Evolutionary conservation across 371 early-diverging fungal genomes (phyloP), one percentile per base, ranked within the genome.

Genomic region (Lichtheimia hyalospora): DNA sequence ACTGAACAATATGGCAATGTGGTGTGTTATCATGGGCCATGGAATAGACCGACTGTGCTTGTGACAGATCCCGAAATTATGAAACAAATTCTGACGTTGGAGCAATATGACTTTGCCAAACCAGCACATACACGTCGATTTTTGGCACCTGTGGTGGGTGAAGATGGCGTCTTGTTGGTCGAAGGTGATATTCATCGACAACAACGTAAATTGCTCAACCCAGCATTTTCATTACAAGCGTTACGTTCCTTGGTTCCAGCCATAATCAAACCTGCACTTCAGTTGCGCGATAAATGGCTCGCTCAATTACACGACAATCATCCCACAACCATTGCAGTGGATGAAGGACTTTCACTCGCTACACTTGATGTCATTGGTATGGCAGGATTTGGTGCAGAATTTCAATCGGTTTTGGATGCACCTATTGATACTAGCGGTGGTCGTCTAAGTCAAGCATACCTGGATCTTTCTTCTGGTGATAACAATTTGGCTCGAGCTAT

Each of bases 171-270:
- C 0, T 49, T 52, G n/a, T 27, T 48, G 12, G 23, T 48, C 10
- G 13, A 52, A 18, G 15, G 88, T 0, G 75, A 70, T 41, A 70
- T 52, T 0, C 90, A 89, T 66, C 74, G 76, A 53, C 79, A 74
- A 20, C 90, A 89, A 62, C 83, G 90, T 46, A 86, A 84, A 50
- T 72, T 88, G 75, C 61, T 88, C 41, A 88, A 88, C 61, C 90
- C 90, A 7, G 84, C 84, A 7, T 89, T 89, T 57, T 66, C 76
- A 2, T 66, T 82, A 21, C 69, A 74, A 43, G 68, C 84, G 10
- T 68, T 87, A 49, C 77, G 77, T 10, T 58, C 64, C 2, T 62
- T 84, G 54, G 58, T 78, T 0, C 87, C 87, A 0, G 52, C 72
- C 43, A 71, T 86, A 61, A 62, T 67, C 4, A 61, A 62, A 2